Conservation (phyloP, 768 basidiomycete species). For the Coprinopsis sp. region DNA sequence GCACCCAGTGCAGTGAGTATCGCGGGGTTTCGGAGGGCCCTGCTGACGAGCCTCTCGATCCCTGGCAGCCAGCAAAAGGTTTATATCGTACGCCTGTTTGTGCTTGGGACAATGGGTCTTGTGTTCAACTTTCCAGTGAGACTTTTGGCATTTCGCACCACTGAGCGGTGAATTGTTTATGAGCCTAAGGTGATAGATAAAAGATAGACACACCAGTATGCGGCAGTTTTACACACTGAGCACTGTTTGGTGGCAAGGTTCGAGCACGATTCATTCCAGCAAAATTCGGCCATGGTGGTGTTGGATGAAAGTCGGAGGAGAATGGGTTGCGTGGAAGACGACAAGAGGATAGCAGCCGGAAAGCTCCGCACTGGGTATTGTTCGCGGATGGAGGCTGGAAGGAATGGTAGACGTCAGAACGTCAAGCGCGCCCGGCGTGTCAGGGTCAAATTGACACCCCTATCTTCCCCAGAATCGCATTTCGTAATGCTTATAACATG, state of each 20-base stretch:
- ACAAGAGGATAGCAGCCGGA: too few relatives aligned
- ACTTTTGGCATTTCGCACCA: constrained; percentile 22
- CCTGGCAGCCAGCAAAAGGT: not conserved
- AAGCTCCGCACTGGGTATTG: too few relatives aligned
- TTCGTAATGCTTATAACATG: too few relatives aligned
- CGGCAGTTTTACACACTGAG: constrained; percentile 21
- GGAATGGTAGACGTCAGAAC: too few relatives aligned
- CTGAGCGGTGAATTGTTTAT: constrained; percentile 7
- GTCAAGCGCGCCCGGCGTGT: too few relatives aligned
- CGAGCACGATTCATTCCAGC: constrained; percentile 16
- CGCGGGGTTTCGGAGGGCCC: constrained; percentile 20
- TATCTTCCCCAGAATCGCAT: too few relatives aligned
- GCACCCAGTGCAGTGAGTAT: constrained; percentile 29
- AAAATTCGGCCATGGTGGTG: constrained; percentile 13
- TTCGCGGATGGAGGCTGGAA: too few relatives aligned
- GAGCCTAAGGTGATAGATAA: not conserved
- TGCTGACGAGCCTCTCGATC: constrained; percentile 6
- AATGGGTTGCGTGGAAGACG: too few relatives aligned
- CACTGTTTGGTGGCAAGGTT: constrained; percentile 16
- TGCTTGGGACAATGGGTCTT: constrained; percentile 27
- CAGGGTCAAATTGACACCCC: too few relatives aligned
- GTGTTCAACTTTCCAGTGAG: constrained; percentile 31
- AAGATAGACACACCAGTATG: constrained; percentile 16
- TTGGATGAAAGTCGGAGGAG: too few relatives aligned
- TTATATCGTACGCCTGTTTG: constrained; percentile 18